phyloP scores from a whole-genome alignment of 306 rosid genomes.

The Oxytropis ochrocephala region DNA sequence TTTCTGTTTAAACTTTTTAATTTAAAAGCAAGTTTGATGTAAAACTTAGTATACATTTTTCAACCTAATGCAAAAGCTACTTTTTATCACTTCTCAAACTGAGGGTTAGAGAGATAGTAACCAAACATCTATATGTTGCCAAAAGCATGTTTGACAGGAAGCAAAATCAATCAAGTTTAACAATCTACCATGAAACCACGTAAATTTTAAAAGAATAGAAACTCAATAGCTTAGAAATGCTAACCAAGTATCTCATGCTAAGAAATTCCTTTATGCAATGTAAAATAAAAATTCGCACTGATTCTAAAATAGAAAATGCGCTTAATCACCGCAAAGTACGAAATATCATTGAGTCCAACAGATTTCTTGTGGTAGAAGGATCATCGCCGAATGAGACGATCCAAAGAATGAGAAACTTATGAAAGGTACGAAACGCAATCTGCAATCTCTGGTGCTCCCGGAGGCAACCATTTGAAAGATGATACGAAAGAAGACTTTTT shows the following conservation, averaged over 20 bases:
- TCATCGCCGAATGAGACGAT: conserved; percentile 62
- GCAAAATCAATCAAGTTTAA: neutral
- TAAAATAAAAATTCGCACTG: neutral
- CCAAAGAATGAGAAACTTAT: conserved; percentile 69
- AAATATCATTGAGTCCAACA: conserved; percentile 61
- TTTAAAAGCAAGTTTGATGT: neutral
- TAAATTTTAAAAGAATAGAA: too few relatives aligned
- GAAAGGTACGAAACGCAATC: conserved; percentile 68
- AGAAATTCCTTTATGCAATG: neutral
- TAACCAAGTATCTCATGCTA: conserved; percentile 2
- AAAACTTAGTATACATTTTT: neutral
- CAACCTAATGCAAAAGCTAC: neutral
- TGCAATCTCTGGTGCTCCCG: conserved; percentile 74
- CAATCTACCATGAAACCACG: neutral
- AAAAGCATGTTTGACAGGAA: neutral
- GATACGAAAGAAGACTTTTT: conserved; percentile 80
- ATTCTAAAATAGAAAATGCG: neutral
- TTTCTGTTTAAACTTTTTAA: neutral
- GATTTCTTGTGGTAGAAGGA: conserved; percentile 54
- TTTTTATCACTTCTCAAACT: neutral
- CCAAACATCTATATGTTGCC: neutral
- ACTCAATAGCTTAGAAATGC: too few relatives aligned
- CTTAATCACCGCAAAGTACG: conserved; percentile 49
- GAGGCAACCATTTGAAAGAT: conserved; percentile 85
- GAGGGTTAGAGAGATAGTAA: neutral